phyloP scores from a whole-genome alignment of 129 eudicot genomes.

The Solidago caesia region DNA sequence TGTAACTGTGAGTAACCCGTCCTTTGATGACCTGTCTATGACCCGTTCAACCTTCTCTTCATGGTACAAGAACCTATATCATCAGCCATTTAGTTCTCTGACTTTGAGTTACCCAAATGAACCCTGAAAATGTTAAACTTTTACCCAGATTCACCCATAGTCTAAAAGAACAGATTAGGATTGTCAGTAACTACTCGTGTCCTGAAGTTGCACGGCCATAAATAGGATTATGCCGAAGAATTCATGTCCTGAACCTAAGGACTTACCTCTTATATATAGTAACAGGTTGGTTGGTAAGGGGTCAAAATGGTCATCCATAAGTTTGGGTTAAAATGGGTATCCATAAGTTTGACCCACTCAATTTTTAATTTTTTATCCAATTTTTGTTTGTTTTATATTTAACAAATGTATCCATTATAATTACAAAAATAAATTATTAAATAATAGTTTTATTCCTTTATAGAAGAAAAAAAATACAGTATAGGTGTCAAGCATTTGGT shows the following conservation, averaged over 20 bases:
- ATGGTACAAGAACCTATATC: too few species aligned
- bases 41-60: too few species aligned
- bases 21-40: too few species aligned
- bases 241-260: neutral
- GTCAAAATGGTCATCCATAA: neutral
- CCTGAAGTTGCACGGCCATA: neutral
- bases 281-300: neutral
- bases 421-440: neutral
- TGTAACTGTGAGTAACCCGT: too few species aligned
- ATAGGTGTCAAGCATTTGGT: neutral
- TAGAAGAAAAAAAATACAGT: too few species aligned
- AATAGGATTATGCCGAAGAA: neutral
- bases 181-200: neutral
- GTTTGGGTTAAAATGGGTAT: neutral
- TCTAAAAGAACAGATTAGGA: too few species aligned
- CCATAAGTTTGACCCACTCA: neutral
- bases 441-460: neutral
- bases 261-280: neutral
- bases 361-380: neutral
- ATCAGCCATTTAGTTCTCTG: too few species aligned
- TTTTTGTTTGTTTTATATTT: too few species aligned
- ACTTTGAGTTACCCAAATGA: too few species aligned
- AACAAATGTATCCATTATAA: neutral
- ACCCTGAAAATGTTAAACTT: too few species aligned
- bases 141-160: too few species aligned